Evolutionary conservation across 1,284 basidiomycete genomes (phyloP), one percentile per base, ranked within the genome.

Genomic region (Trichosporon sp.): DNA sequence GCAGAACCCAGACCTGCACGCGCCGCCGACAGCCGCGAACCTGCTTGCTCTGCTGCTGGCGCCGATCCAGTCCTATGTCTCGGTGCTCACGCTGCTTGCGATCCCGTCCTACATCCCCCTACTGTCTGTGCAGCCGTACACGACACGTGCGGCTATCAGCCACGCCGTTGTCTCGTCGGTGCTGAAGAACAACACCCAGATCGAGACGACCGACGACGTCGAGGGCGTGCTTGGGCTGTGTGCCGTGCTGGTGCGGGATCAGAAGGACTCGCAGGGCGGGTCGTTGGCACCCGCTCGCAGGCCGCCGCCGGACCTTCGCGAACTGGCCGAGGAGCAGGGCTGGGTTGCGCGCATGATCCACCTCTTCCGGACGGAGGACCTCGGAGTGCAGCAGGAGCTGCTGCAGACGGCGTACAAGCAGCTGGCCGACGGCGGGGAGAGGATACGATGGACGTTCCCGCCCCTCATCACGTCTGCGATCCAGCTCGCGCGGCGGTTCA

Each of bases 301-400:
- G 46, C 77, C 67, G 65, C 77, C 74, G 86, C 89, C 84, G 86
- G 93, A 95, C 78, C 85, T 90, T 67, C 92, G 94, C 78, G 95
- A 97, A 80, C 87, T 94, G 86, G 94, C 94, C 0, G 96, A 97
- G 83, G 96, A 98, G 82, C 95, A 98, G 78, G 96, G 95, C 0
- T 98, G 95, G 95, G 90, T 97, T 14, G 94, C 95, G 26, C 87
- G 95, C 73, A 96, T 98, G 92, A 91, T 98, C 2, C 95, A 98
- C 86, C 81, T 97, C 38, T 96, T 98, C 89, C 87, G 90, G 26
- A 88, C 92, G 0, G 92, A 96, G 68, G 91, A 91, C 37, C 81
- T 96, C 71, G 90, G 89, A 74, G 89, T 91, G 16, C 95, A 97
- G 78, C 95, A 93, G 75, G 91, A 95, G 87, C 63, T 74, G 51